Evolutionary conservation across 2,329 filamentous ascomycete species (phyloP), one percentile per base, ranked within the genome.

Genomic region (Aspergillus glaucus): DNA sequence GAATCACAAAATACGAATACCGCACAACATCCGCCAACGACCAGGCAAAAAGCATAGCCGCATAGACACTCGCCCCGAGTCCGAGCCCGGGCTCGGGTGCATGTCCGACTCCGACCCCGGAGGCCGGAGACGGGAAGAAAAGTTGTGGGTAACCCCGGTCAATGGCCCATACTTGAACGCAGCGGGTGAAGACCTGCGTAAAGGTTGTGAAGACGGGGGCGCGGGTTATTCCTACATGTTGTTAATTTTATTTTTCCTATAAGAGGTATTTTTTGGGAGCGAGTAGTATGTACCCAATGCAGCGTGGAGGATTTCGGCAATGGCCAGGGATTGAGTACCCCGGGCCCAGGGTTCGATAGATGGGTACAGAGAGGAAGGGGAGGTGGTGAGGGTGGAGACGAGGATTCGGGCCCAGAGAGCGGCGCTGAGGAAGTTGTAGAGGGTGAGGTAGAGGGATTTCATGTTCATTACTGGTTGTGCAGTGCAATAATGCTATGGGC

Each of bases 131-230:
- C 15, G 37, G 5, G 3, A 17, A 12, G 61, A 60, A 1, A 46
- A 17, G 17, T 3, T 36, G 32, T 1, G 62, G 54, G 17, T 57
- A 64, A 6, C 51, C 58, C 54, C 60, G 57, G 28, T 62, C 57
- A 15, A 64, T 59, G 22, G 61, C 61, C 60, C 62, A 64, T 47
- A 63, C 61, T 40, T 64, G 62, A n/a, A 62, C 57, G 48, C 55
- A 59, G 44, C 62, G 62, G 14, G 60, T 59, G 47, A 62, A 64
- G 21, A 58, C 55, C 47, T 64, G 61, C 0, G 60, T 63, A 45
- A 63, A 64, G 39, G 61, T 64, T 5, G 60, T 63, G 47, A 60
- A 59, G 45, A 64, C 50, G 14, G 62, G 59, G 26, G 59, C 53
- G 37, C 59, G 57, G 40, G 60, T 62, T 21, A 64, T 49, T 46